Base-by-base conservation (phyloP, 139 green algal species). In the Edaphochlamys debaryana region DNA sequence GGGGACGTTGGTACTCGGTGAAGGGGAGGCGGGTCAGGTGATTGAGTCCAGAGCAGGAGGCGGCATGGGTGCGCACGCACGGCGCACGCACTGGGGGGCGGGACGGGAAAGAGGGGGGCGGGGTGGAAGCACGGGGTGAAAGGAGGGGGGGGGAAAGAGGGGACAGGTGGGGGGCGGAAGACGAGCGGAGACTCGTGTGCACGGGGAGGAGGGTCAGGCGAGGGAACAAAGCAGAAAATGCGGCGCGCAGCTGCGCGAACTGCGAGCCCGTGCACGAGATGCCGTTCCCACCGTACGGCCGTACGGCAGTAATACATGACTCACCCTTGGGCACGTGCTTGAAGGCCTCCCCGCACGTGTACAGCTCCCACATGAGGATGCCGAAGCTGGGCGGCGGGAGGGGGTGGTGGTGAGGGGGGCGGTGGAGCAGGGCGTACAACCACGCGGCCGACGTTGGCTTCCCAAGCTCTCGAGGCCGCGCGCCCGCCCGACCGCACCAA, bases 281-380 rank as follows among this genome's bases (percentile, higher is more conserved):
- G 29, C 17, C 20, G 52, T 62, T 6, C 17, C 17, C 52, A 62
- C 52, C 17, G 52, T 27, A 27, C 13, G 13, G 25, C 17, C 20
- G 52, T 7, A 25, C 23, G 3, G 20, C 56, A 6, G 56, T 6
- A 6, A 25, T 25, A 32, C 25, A 78, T 6, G 4, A 25, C 56
- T 63, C 25, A 78, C 70, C n/a, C 50, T 45, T 42, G 5, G 70
- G 70, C 4, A 78, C 32, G 70, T 17, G 25, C 70, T 78, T 78
- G 70, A 78, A 78, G 19, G 70, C 70, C 48, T 78, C 70, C 2
- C 70, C 70, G 48, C 48, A 67, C n/a, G 70, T 78, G 50, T 78
- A 78, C 70, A 66, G 4, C 70, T 78, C 70, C 70, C 70, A 78
- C 70, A 78, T 22, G 48, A 78, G 45, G 48, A 78, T 67, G 48